These are phyloP conservation scores for Melanogaster broomeanus DNA, from an alignment of 768 basidiomycete genomes.

Conservation along the genomic window DNA sequence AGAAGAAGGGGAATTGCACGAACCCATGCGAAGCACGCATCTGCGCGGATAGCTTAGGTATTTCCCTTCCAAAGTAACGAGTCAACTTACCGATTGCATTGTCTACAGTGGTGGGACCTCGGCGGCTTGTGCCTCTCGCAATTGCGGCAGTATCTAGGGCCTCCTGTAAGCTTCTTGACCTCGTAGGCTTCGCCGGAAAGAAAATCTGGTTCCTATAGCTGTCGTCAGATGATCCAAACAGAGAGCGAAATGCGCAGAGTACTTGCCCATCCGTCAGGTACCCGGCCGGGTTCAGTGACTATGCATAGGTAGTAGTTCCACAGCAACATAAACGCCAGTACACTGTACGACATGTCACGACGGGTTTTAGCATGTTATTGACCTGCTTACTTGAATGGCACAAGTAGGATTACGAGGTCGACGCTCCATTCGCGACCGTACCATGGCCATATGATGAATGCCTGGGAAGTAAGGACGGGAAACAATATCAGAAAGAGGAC, in stretches of 20 bases:
- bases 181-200: constrained; percentile 71
- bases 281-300: constrained; percentile 78
- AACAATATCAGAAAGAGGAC: constrained; percentile 79
- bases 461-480: constrained; percentile 86
- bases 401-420: constrained; percentile 71
- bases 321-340: constrained; percentile 72
- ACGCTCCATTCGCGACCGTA: constrained; percentile 75
- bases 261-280: constrained; percentile 78
- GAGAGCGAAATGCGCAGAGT: not conserved
- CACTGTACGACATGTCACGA: constrained; percentile 40
- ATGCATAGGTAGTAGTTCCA: constrained; percentile 92
- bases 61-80: not conserved
- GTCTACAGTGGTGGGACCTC: constrained; percentile 88
- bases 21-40: constrained; percentile 90
- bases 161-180: constrained; percentile 85
- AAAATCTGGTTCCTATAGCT: constrained; percentile 64
- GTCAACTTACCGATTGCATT: constrained; percentile 71
- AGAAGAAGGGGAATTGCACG: constrained; percentile 16
- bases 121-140: constrained; percentile 88
- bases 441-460: constrained; percentile 93
- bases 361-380: constrained; percentile 3
- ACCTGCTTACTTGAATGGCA: constrained; percentile 84
- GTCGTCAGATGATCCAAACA: constrained; percentile 4
- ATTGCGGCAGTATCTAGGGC: constrained; percentile 82
- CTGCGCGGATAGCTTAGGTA: constrained; percentile 35